Base-by-base conservation (phyloP, 768 basidiomycete genomes). In the Paxillus ammoniavirescens region DNA sequence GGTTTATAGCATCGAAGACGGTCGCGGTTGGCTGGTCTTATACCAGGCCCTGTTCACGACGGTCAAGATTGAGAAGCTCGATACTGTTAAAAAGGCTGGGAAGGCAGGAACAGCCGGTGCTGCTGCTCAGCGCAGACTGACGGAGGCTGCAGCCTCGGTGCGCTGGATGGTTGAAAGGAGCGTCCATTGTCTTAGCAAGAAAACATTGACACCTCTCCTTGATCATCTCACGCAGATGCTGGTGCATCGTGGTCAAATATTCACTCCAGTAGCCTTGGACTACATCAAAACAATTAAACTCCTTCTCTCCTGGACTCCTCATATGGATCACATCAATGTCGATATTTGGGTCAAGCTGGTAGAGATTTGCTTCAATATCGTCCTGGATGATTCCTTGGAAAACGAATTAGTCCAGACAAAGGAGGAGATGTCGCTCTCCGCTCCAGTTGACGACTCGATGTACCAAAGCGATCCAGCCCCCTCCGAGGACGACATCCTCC, bases 211-310 rank as follows among this genome's bases (percentile, higher is more conserved):
- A 47, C 70, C 80, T 3, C 58, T 95, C 30, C 73, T 90, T 49
- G 75, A 76, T 8, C 89, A 94, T 64, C 72, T 97, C 42, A 71
- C 74, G 12, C 79, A 82, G 54, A 79, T 78, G 46, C 77, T 93
- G 47, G 73, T 82, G 4, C 62, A 82, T 61, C 73, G 76, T 18
- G 75, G 77, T 36, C 65, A 75, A 35, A 72, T 97, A 13, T 77
- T 86, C 55, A 63, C 73, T 4, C 82, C 85, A 0, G 77, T 93
- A 4, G 84, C 90, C 10, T 70, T 91, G 57, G 84, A 95, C 67
- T 95, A 93, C 67, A 75, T 88, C 52, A 95, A 95, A 66, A 78
- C 88, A 0, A 74, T 97, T 46, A 81, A 81, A 51, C 75, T 73
- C 53, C 64, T 98, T 8, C 72, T 91, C 48, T 73, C 74, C 52